Conservation (phyloP, 2,329 filamentous ascomycete genomes). For the Xylariaceae sp. region DNA sequence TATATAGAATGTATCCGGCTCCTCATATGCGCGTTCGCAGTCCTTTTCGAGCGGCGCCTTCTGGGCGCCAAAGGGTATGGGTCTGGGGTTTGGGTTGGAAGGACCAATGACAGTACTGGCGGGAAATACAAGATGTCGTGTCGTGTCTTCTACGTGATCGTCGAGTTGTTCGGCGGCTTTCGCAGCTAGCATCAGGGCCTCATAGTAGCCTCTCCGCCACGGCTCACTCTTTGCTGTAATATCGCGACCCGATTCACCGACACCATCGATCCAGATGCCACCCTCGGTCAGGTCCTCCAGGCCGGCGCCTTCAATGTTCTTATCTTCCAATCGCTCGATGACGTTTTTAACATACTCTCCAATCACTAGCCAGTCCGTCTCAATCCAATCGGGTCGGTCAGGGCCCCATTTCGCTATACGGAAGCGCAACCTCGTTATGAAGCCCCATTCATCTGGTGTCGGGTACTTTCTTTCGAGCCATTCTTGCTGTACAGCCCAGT, state of each 20-base stretch:
- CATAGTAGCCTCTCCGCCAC: constrained; percentile 83
- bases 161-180: constrained; percentile 76
- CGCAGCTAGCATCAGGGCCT: constrained; percentile 73
- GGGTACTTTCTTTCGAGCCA: constrained; percentile 70
- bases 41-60: constrained; percentile 69
- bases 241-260: constrained; percentile 58
- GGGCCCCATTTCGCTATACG: constrained; percentile 60
- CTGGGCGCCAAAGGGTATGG: constrained; percentile 60
- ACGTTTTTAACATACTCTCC: constrained; percentile 57
- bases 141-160: constrained; percentile 69
- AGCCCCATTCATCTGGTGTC: constrained; percentile 78
- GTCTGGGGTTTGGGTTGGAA: constrained; percentile 75
- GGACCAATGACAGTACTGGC: constrained; percentile 72
- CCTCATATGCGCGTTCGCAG: constrained; percentile 63
- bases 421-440: constrained; percentile 63
- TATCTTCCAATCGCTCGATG: constrained; percentile 65
- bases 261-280: constrained; percentile 49
- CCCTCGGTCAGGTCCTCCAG: constrained; percentile 54
- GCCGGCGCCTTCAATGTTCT: constrained; percentile 62
- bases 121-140: constrained; percentile 62
- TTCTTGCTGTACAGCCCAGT: constrained; percentile 68
- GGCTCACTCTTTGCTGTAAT: constrained; percentile 71
- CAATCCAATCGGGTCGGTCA: constrained; percentile 48
- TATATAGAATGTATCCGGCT: constrained; percentile 74
- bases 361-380: constrained; percentile 66